Conservation (phyloP, 495 filamentous ascomycete species). For the Penicillium turbatum region DNA sequence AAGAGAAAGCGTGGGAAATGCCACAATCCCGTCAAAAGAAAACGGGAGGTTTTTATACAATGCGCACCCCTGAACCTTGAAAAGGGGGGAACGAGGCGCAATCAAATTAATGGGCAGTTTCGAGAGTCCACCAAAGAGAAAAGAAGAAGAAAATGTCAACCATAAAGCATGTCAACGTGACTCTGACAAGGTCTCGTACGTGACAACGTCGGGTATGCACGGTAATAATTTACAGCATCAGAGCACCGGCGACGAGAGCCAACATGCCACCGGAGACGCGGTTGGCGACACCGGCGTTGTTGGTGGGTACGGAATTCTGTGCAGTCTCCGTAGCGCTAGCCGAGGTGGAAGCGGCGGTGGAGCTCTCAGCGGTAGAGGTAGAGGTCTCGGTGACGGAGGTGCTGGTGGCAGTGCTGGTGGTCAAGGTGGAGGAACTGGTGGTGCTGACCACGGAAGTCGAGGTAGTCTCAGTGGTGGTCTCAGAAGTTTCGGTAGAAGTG, state of each 20-base stretch:
- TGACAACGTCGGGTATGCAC: constrained; percentile 1
- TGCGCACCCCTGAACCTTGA: not conserved
- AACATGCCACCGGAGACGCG: constrained; percentile 39
- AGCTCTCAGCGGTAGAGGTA: constrained; percentile 25
- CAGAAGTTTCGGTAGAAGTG: constrained; percentile 10
- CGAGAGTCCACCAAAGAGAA: not conserved
- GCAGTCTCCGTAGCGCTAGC: constrained; percentile 1
- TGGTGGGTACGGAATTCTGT: not conserved
- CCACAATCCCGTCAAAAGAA: not conserved
- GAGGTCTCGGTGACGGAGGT: constrained; percentile 29
- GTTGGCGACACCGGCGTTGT: constrained; percentile 32
- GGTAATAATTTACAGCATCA: constrained; percentile 29
- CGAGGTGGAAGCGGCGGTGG: constrained; percentile 25
- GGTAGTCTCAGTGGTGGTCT: constrained; percentile 48
- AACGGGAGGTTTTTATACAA: not conserved
- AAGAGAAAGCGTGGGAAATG: not conserved
- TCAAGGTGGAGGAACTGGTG: constrained; percentile 22
- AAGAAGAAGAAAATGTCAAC: not conserved
- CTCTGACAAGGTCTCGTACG: not conserved
- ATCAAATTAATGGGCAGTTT: not conserved
- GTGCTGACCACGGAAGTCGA: constrained; percentile 42
- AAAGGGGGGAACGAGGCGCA: not conserved
- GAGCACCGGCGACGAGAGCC: constrained; percentile 33
- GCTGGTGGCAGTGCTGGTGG: constrained; percentile 37
- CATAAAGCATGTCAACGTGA: not conserved